Evolutionary conservation across 306 rosid species (phyloP).

Genomic region (Glycine tomentella): DNA sequence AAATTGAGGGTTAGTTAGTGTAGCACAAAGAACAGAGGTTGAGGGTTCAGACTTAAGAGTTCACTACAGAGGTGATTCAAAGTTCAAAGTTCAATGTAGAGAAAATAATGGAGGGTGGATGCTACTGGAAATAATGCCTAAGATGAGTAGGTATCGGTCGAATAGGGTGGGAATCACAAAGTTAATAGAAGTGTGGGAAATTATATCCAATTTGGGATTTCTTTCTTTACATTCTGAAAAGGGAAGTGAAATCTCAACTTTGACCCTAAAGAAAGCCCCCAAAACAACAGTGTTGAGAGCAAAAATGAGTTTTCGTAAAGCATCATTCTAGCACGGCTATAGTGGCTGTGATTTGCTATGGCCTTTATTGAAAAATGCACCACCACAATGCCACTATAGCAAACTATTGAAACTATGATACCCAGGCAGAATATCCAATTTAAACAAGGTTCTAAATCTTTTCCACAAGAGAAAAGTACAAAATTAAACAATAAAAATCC

Average conservation of each 20-base stretch:
- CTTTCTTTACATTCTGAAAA: not conserved
- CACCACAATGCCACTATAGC: not conserved
- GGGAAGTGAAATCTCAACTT: not conserved
- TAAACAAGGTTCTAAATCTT: not conserved
- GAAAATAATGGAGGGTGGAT: not conserved
- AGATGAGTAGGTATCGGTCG: not conserved
- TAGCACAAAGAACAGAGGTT: not conserved
- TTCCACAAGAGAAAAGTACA: not conserved
- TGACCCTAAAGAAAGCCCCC: not conserved
- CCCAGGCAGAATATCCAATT: not conserved
- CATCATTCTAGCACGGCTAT: not conserved
- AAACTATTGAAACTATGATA: not conserved
- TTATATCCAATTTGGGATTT: no score
- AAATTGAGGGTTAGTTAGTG: no score
- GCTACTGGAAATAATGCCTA: not conserved
- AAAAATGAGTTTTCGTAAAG: not conserved
- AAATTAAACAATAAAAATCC: constrained; percentile 1
- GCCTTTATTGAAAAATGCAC: not conserved
- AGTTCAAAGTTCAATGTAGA: not conserved
- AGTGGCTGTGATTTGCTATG: not conserved
- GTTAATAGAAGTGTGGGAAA: no score
- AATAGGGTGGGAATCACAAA: no score
- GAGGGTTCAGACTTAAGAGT: no score
- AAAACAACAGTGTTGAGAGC: not conserved
- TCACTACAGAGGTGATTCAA: not conserved